Base-by-base conservation (phyloP, 768 basidiomycete species). In the Hirschioporus abietinus region DNA sequence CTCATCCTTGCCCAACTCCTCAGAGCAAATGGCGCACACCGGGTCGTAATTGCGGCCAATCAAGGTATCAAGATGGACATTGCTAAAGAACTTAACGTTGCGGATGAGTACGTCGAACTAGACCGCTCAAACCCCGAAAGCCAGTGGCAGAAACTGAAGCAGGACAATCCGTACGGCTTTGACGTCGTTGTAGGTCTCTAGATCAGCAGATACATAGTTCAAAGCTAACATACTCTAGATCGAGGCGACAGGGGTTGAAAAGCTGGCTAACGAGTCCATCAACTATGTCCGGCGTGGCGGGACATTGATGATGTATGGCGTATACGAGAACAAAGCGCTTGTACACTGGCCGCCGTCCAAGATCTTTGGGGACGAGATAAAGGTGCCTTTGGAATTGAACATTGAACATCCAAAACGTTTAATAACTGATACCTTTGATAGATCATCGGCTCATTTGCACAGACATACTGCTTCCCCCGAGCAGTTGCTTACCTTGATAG, bases 381-480 rank as follows among this genome's bases (percentile, higher is more conserved):
- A 76, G 69, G 86, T 87, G 64, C 4, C 71, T 71, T 30, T 18
- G n/a, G 64, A n/a, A 64, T 27, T 17, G 57, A 30, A 20, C 17
- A 59, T 34, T 35, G n/a, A n/a, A n/a, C n/a, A n/a, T 24, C 60
- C 9, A 18, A 26, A 34, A 30, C 25, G 27, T 30, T 8, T 63
- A 42, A 9, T 24, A n/a, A 3, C 24, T 12, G 15, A 27, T 52
- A 34, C 25, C 4, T 63, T 66, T 25, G 34, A 42, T 65, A 92
- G 90, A 94, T 95, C 71, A 92, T 95, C 67, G 93, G 93, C 15
- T 95, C 93, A 0, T 95, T 95, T 80, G 90, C 93, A 9, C 94
- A 95, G 70, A 88, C 88, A 0, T 88, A 81, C 78, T 95, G 93
- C 77, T 95, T 96, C 88, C 92, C 93, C 59, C 88, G 94, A 6